Base-by-base conservation (phyloP, 768 basidiomycete genomes). In the Boletales sp. region DNA sequence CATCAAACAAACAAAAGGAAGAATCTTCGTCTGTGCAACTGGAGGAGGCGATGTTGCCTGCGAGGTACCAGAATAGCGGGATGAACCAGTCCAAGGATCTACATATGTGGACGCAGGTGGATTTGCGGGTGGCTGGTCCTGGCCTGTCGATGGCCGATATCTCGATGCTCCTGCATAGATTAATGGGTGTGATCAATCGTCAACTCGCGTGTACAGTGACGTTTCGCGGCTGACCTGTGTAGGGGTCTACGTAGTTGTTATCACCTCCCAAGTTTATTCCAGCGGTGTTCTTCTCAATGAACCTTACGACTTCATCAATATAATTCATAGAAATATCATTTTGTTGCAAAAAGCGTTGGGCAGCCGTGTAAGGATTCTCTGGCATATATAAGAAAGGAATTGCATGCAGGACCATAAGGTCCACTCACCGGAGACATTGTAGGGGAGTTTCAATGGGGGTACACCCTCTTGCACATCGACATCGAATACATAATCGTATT, bases 401-500 rank as follows among this genome's bases (percentile, higher is more conserved):
- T 41, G 13, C 17, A 17, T 12, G 31, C 36, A 30, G 8, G 13
- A 32, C 15, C 36, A 43, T 12, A 21, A 28, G 19, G 34, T 5
- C 35, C 28, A 65, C 79, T 49, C 54, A 90, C 94, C 94, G 40
- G 82, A 79, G 21, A 80, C 83, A 65, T 98, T 97, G 68, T 90
- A 98, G 0, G 95, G 95, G 18, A 99, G 77, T 63, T 97, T 98
- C 56, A 98, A 74, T 8, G 94, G 86, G 11, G 95, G 94, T 14
- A 82, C 83, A 3, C 94, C 94, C 52, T 96, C 95, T 61, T 91
- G 80, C 25, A 97, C 86, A 61, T 98, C 96, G 33, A 99, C 94
- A 62, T 96, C 94, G 61, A 98, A 97, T n/a, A 99, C 95, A 61
- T 96, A 96, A 70, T 99, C 96, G 63, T 94, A 99, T 70, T 98